These are phyloP conservation scores for Coffea canephora DNA, from an alignment of 257 asterid genomes.

Conservation along the genomic window DNA sequence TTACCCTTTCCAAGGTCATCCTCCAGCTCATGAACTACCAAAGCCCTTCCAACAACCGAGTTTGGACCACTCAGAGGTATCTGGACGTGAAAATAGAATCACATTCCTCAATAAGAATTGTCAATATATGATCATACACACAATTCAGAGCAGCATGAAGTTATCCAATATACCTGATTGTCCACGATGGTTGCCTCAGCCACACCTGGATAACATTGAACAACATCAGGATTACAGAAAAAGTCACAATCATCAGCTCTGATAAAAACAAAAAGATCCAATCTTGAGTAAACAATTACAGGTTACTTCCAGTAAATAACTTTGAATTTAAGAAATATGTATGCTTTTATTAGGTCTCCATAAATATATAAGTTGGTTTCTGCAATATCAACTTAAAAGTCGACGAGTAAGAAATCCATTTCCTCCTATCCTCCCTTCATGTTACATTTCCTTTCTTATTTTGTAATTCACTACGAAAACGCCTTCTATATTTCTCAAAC, in stretches of 20 bases:
- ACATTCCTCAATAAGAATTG: background rate
- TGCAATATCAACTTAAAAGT: no score
- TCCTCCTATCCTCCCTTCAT: no score
- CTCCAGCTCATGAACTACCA: constrained; percentile 90
- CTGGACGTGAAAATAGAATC: constrained; percentile 34
- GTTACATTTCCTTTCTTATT: no score
- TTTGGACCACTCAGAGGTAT: constrained; percentile 80
- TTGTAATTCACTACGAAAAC: no score
- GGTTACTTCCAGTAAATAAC: no score
- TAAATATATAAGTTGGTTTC: no score
- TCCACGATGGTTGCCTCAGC: constrained; percentile 87
- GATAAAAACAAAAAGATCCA: background rate
- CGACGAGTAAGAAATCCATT: no score
- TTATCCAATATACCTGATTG: constrained; percentile 50
- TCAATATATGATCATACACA: background rate
- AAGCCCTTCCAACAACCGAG: constrained; percentile 92
- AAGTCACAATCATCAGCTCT: background rate
- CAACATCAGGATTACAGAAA: constrained; percentile 16
- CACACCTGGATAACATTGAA: constrained; percentile 56
- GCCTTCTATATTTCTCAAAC: no score
- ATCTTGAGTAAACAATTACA: background rate
- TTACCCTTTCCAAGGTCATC: constrained; percentile 99
- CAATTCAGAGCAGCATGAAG: constrained; percentile 14
- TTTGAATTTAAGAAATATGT: no score
- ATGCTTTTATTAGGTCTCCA: no score